Conservation (phyloP, 139 green algal species). For the Pseudopediastrum boryanum region DNA sequence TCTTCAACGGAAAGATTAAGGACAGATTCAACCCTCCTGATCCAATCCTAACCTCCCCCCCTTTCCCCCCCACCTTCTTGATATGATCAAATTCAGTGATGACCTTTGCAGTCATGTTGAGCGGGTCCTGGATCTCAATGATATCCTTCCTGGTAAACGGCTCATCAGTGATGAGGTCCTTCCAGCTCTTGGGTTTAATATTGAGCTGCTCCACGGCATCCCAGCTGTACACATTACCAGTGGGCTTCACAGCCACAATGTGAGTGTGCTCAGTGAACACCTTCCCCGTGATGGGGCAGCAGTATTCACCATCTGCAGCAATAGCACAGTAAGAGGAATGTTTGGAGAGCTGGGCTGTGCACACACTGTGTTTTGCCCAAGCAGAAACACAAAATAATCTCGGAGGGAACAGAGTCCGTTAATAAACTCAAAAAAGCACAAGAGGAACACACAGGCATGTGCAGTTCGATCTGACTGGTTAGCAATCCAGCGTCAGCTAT, state of each 20-base stretch:
- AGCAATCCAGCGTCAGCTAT: too few species aligned
- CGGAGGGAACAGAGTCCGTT: too few species aligned
- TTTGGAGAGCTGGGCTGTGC: neutral
- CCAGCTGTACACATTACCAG: constrained; percentile 56
- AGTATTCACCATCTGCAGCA: constrained; percentile 71
- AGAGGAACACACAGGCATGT: too few species aligned
- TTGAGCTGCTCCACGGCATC: constrained; percentile 93
- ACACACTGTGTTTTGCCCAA: too few species aligned
- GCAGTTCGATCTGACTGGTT: too few species aligned
- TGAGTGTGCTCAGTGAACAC: constrained; percentile 97
- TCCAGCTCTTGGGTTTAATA: constrained; percentile 93
- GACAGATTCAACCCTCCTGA: too few species aligned
- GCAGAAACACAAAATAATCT: too few species aligned
- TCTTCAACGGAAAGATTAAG: too few species aligned
- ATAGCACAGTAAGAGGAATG: neutral
- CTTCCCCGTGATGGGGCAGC: constrained; percentile 93
- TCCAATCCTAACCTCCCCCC: too few species aligned
- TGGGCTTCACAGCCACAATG: constrained; percentile 91
- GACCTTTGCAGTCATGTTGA: constrained; percentile 66
- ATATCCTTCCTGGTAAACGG: constrained; percentile 92
- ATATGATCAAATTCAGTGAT: constrained; percentile 91
- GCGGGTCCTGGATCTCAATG: constrained; percentile 83
- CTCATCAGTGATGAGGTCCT: constrained; percentile 89
- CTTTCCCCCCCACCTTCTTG: constrained; percentile 66
- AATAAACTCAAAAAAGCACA: too few species aligned